Evolutionary conservation across 169 alveolate species (phyloP).

Genomic region (Fabrea salina): DNA sequence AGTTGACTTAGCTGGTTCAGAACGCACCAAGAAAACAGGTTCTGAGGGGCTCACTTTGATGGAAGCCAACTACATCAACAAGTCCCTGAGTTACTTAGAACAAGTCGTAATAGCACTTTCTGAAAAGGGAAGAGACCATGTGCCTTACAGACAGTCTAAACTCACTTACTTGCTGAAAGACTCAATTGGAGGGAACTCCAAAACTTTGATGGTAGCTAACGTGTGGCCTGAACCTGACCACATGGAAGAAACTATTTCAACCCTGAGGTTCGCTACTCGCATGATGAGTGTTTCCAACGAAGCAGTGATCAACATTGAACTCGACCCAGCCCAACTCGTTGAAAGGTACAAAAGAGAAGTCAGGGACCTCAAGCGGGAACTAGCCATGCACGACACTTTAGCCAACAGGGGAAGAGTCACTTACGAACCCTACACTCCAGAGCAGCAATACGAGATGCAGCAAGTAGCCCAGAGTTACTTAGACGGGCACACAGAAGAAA

Average conservation of each 20-base stretch:
- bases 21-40: conserved; percentile 91
- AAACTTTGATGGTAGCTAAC: conserved; percentile 87
- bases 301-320: conserved; percentile 61
- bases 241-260: conserved; percentile 87
- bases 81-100: conserved; percentile 88
- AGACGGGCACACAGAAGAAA: conserved; percentile 80
- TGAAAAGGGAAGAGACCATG: conserved; percentile 85
- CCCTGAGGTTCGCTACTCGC: conserved; percentile 88
- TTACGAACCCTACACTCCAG: conserved; percentile 89
- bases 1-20: conserved; percentile 95
- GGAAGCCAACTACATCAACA: conserved; percentile 91
- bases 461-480: conserved; percentile 66
- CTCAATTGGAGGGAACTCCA: conserved; percentile 90
- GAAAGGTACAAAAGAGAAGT: conserved; percentile 89
- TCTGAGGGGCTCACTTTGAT: conserved; percentile 85
- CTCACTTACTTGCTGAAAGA: conserved; percentile 87
- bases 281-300: conserved; percentile 89
- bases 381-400: conserved; percentile 91
- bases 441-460: conserved; percentile 69
- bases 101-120: conserved; percentile 93
- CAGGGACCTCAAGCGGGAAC: conserved; percentile 88
- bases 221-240: conserved; percentile 87
- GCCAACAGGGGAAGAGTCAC: conserved; percentile 85
- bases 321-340: conserved; percentile 77
- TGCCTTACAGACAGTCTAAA: conserved; percentile 87